Percentiles rank a stretch among this genome's conserved stretches.
Evolutionary conservation across 1,284 basidiomycete species (phyloP).

Genomic region (Naganishia sp.): DNA sequence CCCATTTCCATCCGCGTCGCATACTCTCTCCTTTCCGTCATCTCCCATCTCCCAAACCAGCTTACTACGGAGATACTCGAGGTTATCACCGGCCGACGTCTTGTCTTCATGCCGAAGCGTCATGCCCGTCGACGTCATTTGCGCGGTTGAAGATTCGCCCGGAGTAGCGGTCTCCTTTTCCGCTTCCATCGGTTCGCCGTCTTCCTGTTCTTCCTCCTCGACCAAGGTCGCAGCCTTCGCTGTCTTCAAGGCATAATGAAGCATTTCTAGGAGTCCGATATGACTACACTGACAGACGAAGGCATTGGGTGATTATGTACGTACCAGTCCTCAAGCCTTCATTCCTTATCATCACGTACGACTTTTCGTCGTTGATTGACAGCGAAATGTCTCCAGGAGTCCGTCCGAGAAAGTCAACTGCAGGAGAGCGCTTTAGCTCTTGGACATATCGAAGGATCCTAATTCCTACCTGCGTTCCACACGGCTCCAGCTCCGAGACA

Average conservation of each 20-base stretch:
- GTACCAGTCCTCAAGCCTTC: constrained; percentile 82
- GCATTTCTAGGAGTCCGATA: constrained; percentile 50
- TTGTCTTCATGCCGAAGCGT: constrained; percentile 58
- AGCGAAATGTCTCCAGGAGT: constrained; percentile 86
- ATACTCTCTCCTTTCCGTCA: constrained; percentile 68
- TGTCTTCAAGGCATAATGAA: constrained; percentile 48
- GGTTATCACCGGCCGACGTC: constrained; percentile 72
- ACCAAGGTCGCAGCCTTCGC: constrained; percentile 19
- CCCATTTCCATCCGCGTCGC: constrained; percentile 64
- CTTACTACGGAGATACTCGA: constrained; percentile 70
- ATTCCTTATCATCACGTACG: constrained; percentile 76
- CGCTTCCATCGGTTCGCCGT: constrained; percentile 32
- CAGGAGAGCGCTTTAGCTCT: background rate
- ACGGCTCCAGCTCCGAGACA: constrained; percentile 80
- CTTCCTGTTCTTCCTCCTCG: constrained; percentile 31
- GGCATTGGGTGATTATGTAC: constrained; percentile 28
- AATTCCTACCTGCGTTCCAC: constrained; percentile 85
- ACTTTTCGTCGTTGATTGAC: constrained; percentile 72
- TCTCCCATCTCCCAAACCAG: constrained; percentile 72
- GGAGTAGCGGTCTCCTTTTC: background rate
- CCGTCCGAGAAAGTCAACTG: constrained; percentile 74
- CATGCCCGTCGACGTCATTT: constrained; percentile 35
- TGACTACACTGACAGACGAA: background rate
- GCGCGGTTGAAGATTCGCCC: constrained; percentile 32
- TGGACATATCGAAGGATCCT: constrained; percentile 35